Conservation (phyloP, 805 yeast species). For the Dipodascopsis uninucleata region DNA sequence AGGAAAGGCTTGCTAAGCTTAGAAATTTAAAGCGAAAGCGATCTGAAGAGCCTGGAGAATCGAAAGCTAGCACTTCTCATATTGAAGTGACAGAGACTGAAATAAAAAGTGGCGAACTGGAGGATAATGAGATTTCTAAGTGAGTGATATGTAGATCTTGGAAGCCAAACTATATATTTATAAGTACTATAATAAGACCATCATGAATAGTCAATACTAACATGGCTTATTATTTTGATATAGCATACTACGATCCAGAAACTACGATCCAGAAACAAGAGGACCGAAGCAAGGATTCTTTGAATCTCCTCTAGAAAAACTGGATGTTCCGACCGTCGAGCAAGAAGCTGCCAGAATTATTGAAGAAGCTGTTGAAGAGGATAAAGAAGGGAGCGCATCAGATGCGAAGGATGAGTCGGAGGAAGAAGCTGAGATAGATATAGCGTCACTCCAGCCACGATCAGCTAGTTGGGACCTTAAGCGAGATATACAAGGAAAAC, state of each 20-base stretch:
- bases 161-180: slow-evolving; percentile 4
- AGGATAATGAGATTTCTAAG: slow-evolving; percentile 1
- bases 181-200: no score
- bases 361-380: slow-evolving; percentile 11
- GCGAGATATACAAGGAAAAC: slow-evolving; percentile 40
- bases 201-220: no score
- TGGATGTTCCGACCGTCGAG: slow-evolving; percentile 26
- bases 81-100: no score
- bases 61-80: no score
- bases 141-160: not conserved
- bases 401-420: slow-evolving; percentile 34
- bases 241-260: slow-evolving; percentile 26
- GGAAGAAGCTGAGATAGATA: slow-evolving; percentile 24
- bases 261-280: slow-evolving; percentile 33
- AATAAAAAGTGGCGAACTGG: no score
- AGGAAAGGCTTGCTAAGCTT: slow-evolving; percentile 35
- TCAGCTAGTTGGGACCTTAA: slow-evolving; percentile 39
- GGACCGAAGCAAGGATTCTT: slow-evolving; percentile 34
- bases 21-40: slow-evolving; percentile 31
- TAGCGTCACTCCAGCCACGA: slow-evolving; percentile 31
- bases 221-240: not conserved
- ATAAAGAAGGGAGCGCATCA: slow-evolving; percentile 30
- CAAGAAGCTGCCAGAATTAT: slow-evolving; percentile 35
- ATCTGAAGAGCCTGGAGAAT: slow-evolving; percentile 6
- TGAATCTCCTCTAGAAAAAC: slow-evolving; percentile 26